Evolutionary conservation across 768 basidiomycete species (phyloP), one percentile per base, ranked within the genome.

Genomic region (Lactarius sanguifluus): DNA sequence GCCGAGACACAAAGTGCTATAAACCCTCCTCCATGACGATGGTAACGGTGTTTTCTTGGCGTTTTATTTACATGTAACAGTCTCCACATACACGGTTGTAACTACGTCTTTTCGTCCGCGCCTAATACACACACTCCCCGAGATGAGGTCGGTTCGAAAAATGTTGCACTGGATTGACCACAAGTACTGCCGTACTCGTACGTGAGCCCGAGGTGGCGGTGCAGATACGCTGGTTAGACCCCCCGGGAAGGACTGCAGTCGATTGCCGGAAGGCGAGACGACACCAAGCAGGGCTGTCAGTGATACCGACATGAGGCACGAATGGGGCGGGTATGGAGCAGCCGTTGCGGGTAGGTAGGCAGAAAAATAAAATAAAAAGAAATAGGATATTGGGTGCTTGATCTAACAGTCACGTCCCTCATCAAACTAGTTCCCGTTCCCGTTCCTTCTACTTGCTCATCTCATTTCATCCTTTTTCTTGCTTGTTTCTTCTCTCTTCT

Each of bases 1-100:
- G 78, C 78, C 2, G 80, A 82, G 70, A 76, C 75, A 23, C 67
- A 76, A 10, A 75, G 74, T 5, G 57, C 70, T 3, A 15, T 60
- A 15, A 50, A 65, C 40, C 64, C 64, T 38, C 54, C 54, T 7
- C 10, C 25, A 47, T 47, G 54, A 55, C 54, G 54, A n/a, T 32
- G 54, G 30, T 12, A 41, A 18, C 15, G 41, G 41, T 6, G 40
- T 16, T 38, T 38, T 38, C 13, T 38, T 38, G 38, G 15, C 3
- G 15, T 40, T 40, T 20, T 43, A 43, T 43, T 20, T 45, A 41
- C 41, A 18, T 41, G 15, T 38, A 38, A 38, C 36, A 12, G 36
- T 38, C 36, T 38, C 36, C 36, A 9, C 36, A 38, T 38, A 41
- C 41, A 41, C 15, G 41, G 41, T 41, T 41, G 41, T 41, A 41